Base-by-base conservation (phyloP, 2,329 filamentous ascomycete genomes). In the Aspergillus pseudonomiae region DNA sequence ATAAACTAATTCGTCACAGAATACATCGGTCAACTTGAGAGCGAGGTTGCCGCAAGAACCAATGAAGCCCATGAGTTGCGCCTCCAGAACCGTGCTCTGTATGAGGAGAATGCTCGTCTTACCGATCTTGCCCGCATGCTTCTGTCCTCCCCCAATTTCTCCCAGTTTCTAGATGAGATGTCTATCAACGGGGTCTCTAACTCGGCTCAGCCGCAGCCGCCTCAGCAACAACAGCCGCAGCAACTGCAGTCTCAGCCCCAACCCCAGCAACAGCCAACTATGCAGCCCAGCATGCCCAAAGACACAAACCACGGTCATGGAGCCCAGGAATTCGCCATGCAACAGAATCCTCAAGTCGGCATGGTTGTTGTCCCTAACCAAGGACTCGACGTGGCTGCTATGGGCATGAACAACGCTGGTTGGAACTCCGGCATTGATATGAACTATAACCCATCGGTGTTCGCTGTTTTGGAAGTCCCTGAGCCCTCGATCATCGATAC, bases 21-120 rank as follows among this genome's bases (percentile, higher is more conserved):
- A 86, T 98, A 98, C 83, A 98, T 99, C 75, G 87, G 88, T 67
- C 94, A 98, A 79, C 91, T 99, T 19, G 95, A 99, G 83, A 85
- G 87, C 66, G 94, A 98, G 78, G 91, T 97, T 71, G 90, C 92
- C 60, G 84, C 84, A 73, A 96, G 95, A 82, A 89, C 90, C 46
- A 91, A 89, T 68, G 94, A 98, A 82, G 90, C 91, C 70, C 90
- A 90, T 67, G 91, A 93, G 53, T 86, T 97, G 39, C 90, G 91
- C 66, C 81, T 85, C 41, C 89, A 96, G 79, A 98, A 97, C 83
- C 87, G 88, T 56, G 89, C 91, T 43, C 85, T 99, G 21, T 82
- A 88, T 69, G 92, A 96, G 54, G 93, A 97, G 83, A 96, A 96
- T 80, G 89, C 89, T 74, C 91, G 92, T 55, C 82, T 94, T 59